phyloP scores from a whole-genome alignment of 768 basidiomycete genomes.

The Rickenella mellea region DNA sequence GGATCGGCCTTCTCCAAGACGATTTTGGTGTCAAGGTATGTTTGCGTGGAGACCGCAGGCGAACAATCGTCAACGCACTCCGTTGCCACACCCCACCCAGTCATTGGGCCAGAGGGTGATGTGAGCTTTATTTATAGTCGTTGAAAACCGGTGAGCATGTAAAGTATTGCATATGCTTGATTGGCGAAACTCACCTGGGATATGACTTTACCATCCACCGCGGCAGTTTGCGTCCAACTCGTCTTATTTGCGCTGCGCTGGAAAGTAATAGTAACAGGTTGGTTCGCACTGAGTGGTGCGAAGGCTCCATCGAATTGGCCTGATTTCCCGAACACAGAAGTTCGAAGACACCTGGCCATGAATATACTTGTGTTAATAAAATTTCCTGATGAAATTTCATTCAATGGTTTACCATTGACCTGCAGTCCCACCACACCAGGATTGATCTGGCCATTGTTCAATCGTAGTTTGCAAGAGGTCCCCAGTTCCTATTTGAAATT shows the following conservation, averaged over 20 bases:
- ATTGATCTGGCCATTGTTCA: neutral
- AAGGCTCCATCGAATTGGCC: neutral
- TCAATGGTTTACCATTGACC: neutral
- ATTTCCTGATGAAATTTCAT: neutral
- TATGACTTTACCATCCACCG: neutral
- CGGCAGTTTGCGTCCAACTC: neutral
- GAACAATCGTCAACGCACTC: neutral
- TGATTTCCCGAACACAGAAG: neutral
- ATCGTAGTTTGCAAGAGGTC: neutral
- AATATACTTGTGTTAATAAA: neutral
- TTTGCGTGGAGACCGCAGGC: neutral
- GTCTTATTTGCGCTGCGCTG: neutral
- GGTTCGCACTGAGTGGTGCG: neutral
- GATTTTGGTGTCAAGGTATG: neutral
- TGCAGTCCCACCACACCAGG: neutral
- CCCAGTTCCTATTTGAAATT: neutral
- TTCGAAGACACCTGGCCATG: neutral
- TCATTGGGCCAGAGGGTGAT: neutral
- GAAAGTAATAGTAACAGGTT: neutral
- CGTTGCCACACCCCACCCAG: neutral
- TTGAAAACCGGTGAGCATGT: neutral
- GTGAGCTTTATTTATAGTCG: neutral
- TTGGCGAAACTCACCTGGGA: neutral
- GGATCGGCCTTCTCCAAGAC: neutral
- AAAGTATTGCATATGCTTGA: neutral